These are phyloP conservation scores for Xerocomus spinulosus DNA, from an alignment of 768 basidiomycete species.

Conservation along the genomic window DNA sequence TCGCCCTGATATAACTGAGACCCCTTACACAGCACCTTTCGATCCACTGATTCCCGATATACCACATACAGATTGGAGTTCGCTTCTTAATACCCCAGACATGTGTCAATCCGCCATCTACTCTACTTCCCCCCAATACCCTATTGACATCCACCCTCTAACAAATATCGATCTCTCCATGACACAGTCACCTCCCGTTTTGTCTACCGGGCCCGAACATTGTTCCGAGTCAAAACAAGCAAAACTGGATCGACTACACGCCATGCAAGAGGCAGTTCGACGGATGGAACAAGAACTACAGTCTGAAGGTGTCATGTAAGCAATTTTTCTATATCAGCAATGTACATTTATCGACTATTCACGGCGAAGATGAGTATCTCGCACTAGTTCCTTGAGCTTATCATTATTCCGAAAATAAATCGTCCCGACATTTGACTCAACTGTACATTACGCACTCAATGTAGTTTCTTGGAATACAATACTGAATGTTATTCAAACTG, in stretches of 20 bases:
- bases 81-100: slow-evolving; percentile 8
- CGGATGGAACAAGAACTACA: slow-evolving; percentile 32
- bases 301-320: slow-evolving; percentile 15
- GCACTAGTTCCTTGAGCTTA: slow-evolving; percentile 1
- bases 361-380: slow-evolving; percentile 6
- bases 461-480: slow-evolving; percentile 5
- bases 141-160: slow-evolving; percentile 4
- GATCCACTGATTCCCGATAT: slow-evolving; percentile 2
- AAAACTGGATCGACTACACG: slow-evolving; percentile 20
- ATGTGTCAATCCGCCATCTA: not conserved
- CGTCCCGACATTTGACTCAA: not conserved
- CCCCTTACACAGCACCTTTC: not conserved
- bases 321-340: too few relatives aligned
- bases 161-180: slow-evolving; percentile 25
- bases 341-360: not conserved
- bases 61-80: slow-evolving; percentile 11
- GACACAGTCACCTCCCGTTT: slow-evolving; percentile 17
- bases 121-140: slow-evolving; percentile 3
- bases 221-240: slow-evolving; percentile 9
- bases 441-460: not conserved
- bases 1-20: not conserved
- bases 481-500: too few relatives aligned
- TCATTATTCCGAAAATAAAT: slow-evolving; percentile 22
- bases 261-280: slow-evolving; percentile 33
- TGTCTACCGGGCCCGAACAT: not conserved